Base-by-base conservation (phyloP, 768 basidiomycete species). In the Phanerochaete carnosa region DNA sequence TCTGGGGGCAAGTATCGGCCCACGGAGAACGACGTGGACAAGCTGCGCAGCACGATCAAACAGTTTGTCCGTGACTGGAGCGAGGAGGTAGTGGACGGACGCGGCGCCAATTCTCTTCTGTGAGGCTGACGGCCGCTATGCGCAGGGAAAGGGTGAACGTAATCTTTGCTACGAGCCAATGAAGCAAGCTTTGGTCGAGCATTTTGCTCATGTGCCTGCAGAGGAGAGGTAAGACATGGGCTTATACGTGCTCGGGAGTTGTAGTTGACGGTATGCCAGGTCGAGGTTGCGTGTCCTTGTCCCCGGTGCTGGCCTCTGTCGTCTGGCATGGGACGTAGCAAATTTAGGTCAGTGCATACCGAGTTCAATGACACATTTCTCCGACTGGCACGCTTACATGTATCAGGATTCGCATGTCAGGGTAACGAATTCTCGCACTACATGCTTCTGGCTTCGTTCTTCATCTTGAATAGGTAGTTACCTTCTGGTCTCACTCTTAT, bases 381-480 rank as follows among this genome's bases (percentile, higher is more conserved):
- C n/a, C n/a, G n/a, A 33, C 19, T 37, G 26, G 19, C 26, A 1
- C 25, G 22, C 45, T 26, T 3, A 23, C 33, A 37, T 15, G 28
- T 1, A 15, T 0, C 62, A 94, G 95, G 95, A 3, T 98, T 94
- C 66, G 75, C 89, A 1, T 94, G 90, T 64, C 95, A 96, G 73
- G 95, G 91, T 23, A 97, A 97, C 70, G 95, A 98, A 73, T 97
- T 97, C 71, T 94, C 92, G 32, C 90, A 95, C 65, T 94, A 93
- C 73, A 96, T 95, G 94, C 82, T 98, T 13, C 84, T 98, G 4
- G 80, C 90, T 1, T 97, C 95, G 3, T 89, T 88, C 69, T 91
- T 90, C 70, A 86, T 97, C 22, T 77, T 98, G 52, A 98, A 98
- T 70, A 83, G 82, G 94, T 94, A 66, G 11, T 81, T 55, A 22